Base-by-base conservation (phyloP, 2,329 filamentous ascomycete genomes). In the Gyromitra esculenta region DNA sequence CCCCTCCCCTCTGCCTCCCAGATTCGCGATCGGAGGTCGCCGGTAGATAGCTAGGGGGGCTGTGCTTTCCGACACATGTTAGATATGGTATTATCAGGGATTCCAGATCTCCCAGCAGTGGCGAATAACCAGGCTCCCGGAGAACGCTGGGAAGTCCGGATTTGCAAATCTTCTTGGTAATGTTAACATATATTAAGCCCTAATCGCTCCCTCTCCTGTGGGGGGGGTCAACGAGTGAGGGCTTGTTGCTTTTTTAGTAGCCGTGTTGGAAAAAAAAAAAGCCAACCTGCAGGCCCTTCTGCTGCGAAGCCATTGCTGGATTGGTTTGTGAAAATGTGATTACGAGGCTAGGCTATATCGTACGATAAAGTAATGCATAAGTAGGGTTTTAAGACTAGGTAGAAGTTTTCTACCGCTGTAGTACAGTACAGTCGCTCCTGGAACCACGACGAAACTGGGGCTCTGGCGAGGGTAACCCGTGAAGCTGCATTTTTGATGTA, bases 121-220 rank as follows among this genome's bases (percentile, higher is more conserved):
- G n/a, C n/a, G 43, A 45, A 13, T 15, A 2, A 63, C 60, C 60
- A 35, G 60, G 60, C 41, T 63, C 18, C 5, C 21, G 60, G 60
- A 13, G 60, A 31, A 25, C 31, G 60, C n/a, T 50, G 13, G 50
- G 25, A 15, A 31, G 25, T 31, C 21, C n/a, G 37, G 41, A 25
- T 48, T 63, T 8, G 60, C 8, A 45, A 25, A 25, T 15, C 60
- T 52, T n/a, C 7, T 15, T 52, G 25, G 25, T 31, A 3, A 31
- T 15, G 15, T 21, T 52, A 21, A 21, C 48, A 25, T 18, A 25
- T 54, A 21, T 13, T 54, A 25, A 15, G 43, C 13, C 11, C 8
- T 9, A 25, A 25, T 8, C 21, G 41, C 7, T 45, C 9, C 18
- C 18, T 52, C 18, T 52, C 2, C 48, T 52, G 8, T 21, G 48